Evolutionary conservation across 208 protist genomes (phyloP).

Genomic region (Herpetomonas samuelpessoai): DNA sequence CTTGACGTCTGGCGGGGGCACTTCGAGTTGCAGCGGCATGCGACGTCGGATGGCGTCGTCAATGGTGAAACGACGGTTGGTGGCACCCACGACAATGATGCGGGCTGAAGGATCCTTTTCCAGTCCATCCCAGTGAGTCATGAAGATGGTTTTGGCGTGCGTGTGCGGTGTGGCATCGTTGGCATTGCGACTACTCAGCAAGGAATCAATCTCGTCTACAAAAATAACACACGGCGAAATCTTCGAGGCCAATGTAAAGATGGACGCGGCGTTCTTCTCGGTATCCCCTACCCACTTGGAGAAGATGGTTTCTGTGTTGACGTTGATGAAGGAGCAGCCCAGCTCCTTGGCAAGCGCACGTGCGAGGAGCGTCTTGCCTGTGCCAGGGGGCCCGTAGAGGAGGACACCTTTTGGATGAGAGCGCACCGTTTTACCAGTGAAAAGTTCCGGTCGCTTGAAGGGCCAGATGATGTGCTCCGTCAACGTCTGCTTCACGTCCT

Average conservation of each 20-base stretch:
- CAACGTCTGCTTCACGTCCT: slow-evolving; percentile 72
- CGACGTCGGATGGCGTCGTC: slow-evolving; percentile 91
- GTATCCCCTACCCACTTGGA: slow-evolving; percentile 95
- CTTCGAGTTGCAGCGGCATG: slow-evolving; percentile 84
- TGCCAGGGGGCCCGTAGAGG: slow-evolving; percentile 99
- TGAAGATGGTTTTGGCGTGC: slow-evolving; percentile 91
- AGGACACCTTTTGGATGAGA: slow-evolving; percentile 99
- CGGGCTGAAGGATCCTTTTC: slow-evolving; percentile 29
- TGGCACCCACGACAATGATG: slow-evolving; percentile 89
- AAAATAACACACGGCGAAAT: slow-evolving; percentile 89
- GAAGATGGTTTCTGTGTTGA: slow-evolving; percentile 90
- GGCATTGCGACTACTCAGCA: slow-evolving; percentile 81
- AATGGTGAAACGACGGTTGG: slow-evolving; percentile 87
- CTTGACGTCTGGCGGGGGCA: slow-evolving; percentile 57
- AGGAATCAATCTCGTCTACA: slow-evolving; percentile 90
- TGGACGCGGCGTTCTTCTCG: slow-evolving; percentile 94
- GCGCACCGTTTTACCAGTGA: slow-evolving; percentile 67
- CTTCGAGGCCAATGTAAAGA: slow-evolving; percentile 87
- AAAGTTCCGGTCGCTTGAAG: slow-evolving; percentile 74
- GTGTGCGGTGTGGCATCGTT: slow-evolving; percentile 62
- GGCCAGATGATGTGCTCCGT: slow-evolving; percentile 87
- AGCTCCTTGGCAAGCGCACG: slow-evolving; percentile 99
- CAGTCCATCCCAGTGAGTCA: slow-evolving; percentile 91
- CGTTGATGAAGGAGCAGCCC: slow-evolving; percentile 98
- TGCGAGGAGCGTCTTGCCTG: slow-evolving; percentile 99